Evolutionary conservation across 495 filamentous ascomycete genomes (phyloP).

Genomic region (Antarctomyces pellizariae): DNA sequence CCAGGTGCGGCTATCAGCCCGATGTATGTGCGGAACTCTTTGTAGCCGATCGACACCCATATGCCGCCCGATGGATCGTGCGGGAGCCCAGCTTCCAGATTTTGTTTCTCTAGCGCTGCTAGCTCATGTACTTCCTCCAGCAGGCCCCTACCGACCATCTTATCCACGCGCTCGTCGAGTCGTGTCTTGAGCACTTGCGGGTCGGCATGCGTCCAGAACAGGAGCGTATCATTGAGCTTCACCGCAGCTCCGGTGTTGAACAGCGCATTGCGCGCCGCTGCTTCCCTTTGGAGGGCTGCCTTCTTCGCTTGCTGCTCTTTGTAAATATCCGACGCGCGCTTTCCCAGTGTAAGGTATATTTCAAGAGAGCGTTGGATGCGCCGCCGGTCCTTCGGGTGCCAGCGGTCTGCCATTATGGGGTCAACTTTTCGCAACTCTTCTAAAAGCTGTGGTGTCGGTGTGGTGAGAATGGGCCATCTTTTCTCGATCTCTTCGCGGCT

Average conservation of each 20-base stretch:
- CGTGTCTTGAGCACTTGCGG: conserved; percentile 38
- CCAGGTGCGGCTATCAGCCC: conserved; percentile 19
- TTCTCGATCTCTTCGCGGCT: conserved; percentile 12
- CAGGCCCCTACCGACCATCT: conserved; percentile 59
- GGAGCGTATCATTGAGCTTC: conserved; percentile 41
- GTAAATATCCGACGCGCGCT: conserved; percentile 70
- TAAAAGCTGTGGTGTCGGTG: conserved; percentile 42
- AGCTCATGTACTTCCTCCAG: conserved; percentile 38
- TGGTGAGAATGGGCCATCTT: conserved; percentile 49
- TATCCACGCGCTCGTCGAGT: conserved; percentile 53
- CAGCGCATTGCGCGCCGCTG: conserved; percentile 25
- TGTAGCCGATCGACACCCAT: conserved; percentile 91
- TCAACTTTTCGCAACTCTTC: conserved; percentile 55
- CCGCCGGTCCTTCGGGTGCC: conserved; percentile 81
- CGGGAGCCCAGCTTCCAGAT: conserved; percentile 21
- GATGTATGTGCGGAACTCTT: conserved; percentile 59
- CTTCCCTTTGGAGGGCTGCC: conserved; percentile 36
- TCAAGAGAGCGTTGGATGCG: conserved; percentile 81
- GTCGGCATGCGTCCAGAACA: conserved; percentile 76
- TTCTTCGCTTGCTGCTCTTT: conserved; percentile 34
- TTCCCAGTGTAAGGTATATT: conserved; percentile 63
- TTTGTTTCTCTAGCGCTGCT: conserved; percentile 23
- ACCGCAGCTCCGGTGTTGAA: conserved; percentile 34
- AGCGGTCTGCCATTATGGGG: conserved; percentile 67
- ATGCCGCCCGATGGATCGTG: conserved; percentile 62